Evolutionary conservation across 345 rosid genomes (phyloP).

Genomic region (Pelargonium nanum): DNA sequence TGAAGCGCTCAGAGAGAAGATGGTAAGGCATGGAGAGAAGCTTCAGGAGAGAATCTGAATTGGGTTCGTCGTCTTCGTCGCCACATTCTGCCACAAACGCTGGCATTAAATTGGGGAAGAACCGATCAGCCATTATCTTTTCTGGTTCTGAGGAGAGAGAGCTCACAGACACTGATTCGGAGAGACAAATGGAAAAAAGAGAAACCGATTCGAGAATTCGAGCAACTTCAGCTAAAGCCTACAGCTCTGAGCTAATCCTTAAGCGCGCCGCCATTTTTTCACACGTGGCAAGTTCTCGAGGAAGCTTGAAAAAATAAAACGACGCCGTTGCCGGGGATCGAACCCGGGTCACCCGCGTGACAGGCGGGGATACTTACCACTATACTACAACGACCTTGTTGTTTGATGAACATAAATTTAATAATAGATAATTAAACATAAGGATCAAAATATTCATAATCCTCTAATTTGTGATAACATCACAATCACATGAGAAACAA

Average conservation of each 20-base stretch:
- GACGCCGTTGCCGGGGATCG: conserved; percentile 95
- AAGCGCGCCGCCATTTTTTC: too few relatives aligned
- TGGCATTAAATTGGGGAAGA: conserved; percentile 53
- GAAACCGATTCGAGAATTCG: too few relatives aligned
- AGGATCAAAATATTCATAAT: too few relatives aligned
- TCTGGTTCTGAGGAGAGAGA: neutral
- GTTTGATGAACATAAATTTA: too few relatives aligned
- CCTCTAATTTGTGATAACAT: too few relatives aligned
- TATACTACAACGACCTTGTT: conserved; percentile 64
- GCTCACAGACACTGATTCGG: neutral
- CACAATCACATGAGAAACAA: too few relatives aligned
- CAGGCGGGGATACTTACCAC: conserved; percentile 96
- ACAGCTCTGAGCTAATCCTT: too few relatives aligned
- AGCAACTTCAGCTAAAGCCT: too few relatives aligned
- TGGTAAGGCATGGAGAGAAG: conserved; percentile 60
- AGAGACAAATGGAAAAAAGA: too few relatives aligned
- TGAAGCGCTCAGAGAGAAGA: conserved; percentile 43
- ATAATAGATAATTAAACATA: too few relatives aligned
- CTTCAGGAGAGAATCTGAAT: conserved; percentile 35
- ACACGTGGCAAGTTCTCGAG: too few relatives aligned
- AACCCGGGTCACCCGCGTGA: conserved; percentile 97
- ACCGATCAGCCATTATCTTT: conserved; percentile 50
- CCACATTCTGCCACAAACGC: conserved; percentile 29
- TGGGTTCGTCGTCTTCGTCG: conserved; percentile 1
- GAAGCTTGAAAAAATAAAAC: too few relatives aligned